Percentiles rank a stretch among this genome's conserved stretches.
Evolutionary conservation across 164 flowering plant genomes (phyloP).

Genomic region (Magnolia sinica): DNA sequence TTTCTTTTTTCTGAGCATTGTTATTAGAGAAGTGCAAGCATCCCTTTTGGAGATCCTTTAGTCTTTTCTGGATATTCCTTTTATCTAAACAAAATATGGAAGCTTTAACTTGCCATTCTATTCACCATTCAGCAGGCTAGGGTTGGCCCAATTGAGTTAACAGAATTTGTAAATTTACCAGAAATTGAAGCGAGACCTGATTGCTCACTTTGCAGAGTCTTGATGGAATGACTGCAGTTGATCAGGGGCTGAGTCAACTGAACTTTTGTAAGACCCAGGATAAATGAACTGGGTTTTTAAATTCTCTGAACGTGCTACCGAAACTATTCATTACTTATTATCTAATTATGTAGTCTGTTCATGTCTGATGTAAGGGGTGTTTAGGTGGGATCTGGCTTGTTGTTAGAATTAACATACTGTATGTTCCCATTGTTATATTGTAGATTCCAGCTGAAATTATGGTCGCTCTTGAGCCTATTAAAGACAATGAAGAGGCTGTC

Average conservation of each 20-base stretch:
- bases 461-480: constrained; percentile 89
- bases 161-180: too few species aligned
- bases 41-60: not conserved
- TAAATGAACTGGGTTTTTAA: not conserved
- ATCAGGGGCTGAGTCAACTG: not conserved
- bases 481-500: constrained; percentile 98
- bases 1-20: not conserved
- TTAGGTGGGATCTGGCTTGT: not conserved
- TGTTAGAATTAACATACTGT: not conserved
- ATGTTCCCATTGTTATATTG: constrained; percentile 1
- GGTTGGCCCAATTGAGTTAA: too few species aligned
- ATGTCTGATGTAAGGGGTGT: not conserved
- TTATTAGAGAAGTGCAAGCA: not conserved
- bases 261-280: not conserved
- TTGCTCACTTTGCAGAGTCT: not conserved
- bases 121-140: not conserved
- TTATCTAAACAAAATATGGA: not conserved
- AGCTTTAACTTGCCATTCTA: not conserved
- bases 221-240: not conserved
- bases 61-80: not conserved
- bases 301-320: not conserved
- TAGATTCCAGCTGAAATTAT: constrained; percentile 79
- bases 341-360: not conserved
- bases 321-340: not conserved
- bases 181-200: not conserved